Evolutionary conservation across 1,284 basidiomycete genomes (phyloP).

Genomic region (Leccinum huronense): DNA sequence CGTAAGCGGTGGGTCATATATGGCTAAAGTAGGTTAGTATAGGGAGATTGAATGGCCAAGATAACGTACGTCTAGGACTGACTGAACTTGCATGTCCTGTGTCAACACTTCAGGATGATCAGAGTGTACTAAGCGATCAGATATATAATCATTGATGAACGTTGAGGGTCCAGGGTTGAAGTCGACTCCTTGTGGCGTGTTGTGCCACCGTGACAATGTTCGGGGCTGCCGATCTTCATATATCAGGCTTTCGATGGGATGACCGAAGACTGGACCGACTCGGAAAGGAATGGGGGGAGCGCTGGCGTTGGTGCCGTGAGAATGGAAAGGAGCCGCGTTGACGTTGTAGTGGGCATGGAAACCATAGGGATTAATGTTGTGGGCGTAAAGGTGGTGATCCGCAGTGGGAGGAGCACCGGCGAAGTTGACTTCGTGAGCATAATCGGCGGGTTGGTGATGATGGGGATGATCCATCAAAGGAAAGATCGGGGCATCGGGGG

Average conservation of each 20-base stretch:
- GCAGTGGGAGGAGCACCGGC: neutral
- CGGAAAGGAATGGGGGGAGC: neutral
- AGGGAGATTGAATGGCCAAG: neutral
- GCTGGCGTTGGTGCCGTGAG: neutral
- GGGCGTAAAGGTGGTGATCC: neutral
- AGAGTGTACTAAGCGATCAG: neutral
- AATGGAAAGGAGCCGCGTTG: neutral
- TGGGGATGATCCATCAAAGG: neutral
- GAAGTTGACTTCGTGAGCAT: neutral
- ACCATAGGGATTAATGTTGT: neutral
- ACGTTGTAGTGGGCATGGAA: neutral
- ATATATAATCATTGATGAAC: neutral
- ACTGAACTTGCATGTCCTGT: neutral
- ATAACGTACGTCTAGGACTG: neutral
- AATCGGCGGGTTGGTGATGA: neutral
- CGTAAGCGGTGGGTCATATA: too few species aligned
- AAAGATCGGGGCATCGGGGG: neutral
- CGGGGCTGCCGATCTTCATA: neutral
- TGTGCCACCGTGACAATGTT: neutral
- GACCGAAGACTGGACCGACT: neutral
- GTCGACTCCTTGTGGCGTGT: neutral
- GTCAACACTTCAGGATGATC: neutral
- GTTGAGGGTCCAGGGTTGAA: neutral
- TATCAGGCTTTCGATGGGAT: neutral
- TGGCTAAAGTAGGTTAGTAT: neutral